Evolutionary conservation across 306 rosid species (phyloP).

Genomic region (Trichosanthes cucumerina): DNA sequence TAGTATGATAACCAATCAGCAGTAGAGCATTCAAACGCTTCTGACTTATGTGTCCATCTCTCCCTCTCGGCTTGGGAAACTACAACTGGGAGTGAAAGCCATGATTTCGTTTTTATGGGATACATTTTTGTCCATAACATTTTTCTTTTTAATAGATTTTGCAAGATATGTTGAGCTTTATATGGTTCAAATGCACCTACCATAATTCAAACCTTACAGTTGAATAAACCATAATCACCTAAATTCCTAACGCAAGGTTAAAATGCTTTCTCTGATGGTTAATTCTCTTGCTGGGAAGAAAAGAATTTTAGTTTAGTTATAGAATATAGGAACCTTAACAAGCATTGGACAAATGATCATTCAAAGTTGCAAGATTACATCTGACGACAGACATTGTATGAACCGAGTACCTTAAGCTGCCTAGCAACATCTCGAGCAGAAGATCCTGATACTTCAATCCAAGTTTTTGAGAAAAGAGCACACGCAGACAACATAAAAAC

Average conservation of each 20-base stretch:
- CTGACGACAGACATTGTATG: neutral
- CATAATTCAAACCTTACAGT: neutral
- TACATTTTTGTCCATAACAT: neutral
- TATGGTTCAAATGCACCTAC: neutral
- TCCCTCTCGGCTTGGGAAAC: neutral
- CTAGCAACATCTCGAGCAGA: slow-evolving; percentile 94
- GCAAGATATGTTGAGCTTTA: neutral
- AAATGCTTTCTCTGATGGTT: neutral
- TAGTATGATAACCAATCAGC: neutral
- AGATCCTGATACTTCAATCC: slow-evolving; percentile 98
- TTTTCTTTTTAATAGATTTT: neutral
- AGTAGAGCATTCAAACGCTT: neutral
- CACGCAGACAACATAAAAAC: slow-evolving; percentile 89
- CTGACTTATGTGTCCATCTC: neutral
- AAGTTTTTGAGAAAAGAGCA: slow-evolving; percentile 85
- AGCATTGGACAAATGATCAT: neutral
- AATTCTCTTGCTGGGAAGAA: neutral
- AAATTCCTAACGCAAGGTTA: neutral
- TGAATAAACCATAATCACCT: neutral
- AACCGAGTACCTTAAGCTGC: slow-evolving; percentile 64
- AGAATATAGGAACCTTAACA: neutral
- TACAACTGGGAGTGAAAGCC: neutral
- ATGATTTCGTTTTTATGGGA: neutral
- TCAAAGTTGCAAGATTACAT: neutral
- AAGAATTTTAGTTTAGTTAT: neutral